These are phyloP conservation scores for Ceratocystis albifundus DNA, from an alignment of 2,329 filamentous ascomycete genomes.

Conservation along the genomic window DNA sequence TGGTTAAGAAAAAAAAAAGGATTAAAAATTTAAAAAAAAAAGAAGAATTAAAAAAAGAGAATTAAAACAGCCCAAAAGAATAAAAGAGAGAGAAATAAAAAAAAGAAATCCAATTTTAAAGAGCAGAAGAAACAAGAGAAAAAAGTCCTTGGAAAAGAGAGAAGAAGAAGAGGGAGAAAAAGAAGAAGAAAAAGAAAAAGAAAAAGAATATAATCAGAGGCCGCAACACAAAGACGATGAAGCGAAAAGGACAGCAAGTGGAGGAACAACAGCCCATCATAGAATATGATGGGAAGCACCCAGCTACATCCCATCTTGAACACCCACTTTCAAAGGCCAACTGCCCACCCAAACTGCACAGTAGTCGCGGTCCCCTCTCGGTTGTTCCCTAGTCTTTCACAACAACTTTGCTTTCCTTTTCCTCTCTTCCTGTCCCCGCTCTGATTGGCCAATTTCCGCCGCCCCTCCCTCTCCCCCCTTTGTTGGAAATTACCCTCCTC, in stretches of 20 bases:
- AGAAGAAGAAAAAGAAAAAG: background rate
- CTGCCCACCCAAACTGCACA: too few relatives aligned
- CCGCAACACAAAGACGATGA: too few relatives aligned
- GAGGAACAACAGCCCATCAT: too few relatives aligned
- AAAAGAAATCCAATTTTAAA: constrained; percentile 7
- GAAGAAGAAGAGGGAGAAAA: background rate
- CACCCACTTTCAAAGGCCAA: too few relatives aligned
- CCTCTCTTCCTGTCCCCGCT: background rate
- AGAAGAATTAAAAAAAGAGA: constrained; percentile 27
- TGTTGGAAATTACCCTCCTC: constrained; percentile 5
- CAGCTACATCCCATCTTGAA: too few relatives aligned
- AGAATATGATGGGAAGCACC: too few relatives aligned
- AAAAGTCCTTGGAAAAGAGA: background rate
- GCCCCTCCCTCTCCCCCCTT: background rate
- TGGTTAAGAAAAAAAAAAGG: constrained; percentile 15
- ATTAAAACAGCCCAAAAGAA: constrained; percentile 27
- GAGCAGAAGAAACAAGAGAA: constrained; percentile 5
- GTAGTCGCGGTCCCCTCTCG: too few relatives aligned
- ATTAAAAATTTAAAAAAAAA: constrained; percentile 24
- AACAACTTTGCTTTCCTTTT: too few relatives aligned
- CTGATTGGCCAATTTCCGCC: constrained; percentile 3
- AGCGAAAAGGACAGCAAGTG: too few relatives aligned
- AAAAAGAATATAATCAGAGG: background rate
- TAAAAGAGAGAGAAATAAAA: constrained; percentile 27
- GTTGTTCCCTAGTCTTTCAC: too few relatives aligned